phyloP scores from a whole-genome alignment of 2,329 filamentous ascomycete genomes.

The Fusarium veterinarium region DNA sequence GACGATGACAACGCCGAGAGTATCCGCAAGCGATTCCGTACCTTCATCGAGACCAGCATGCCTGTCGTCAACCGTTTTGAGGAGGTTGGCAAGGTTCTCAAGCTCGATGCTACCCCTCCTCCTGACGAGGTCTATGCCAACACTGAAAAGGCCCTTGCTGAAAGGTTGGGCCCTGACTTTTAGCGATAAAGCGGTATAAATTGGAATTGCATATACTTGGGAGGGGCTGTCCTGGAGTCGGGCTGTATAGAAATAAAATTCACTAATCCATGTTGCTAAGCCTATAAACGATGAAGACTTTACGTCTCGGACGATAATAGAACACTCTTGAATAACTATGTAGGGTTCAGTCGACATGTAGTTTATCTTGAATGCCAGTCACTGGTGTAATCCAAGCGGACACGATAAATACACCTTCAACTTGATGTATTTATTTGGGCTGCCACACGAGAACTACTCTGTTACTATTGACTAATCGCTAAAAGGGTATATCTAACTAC shows the following conservation, averaged over 20 bases:
- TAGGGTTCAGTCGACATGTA: background rate
- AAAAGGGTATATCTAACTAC: constrained; percentile 31
- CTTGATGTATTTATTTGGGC: background rate
- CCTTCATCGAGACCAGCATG: constrained; percentile 96
- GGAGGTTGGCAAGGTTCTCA: constrained; percentile 80
- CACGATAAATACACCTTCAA: background rate
- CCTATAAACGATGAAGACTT: constrained; percentile 18
- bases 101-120: constrained; percentile 76
- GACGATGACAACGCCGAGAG: constrained; percentile 94
- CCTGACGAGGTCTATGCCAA: constrained; percentile 71
- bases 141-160: constrained; percentile 62
- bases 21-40: constrained; percentile 95
- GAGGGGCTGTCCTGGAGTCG: constrained; percentile 22
- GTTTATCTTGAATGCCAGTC: background rate
- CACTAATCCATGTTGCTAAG: constrained; percentile 21
- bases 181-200: constrained; percentile 27
- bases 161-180: constrained; percentile 58
- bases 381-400: background rate
- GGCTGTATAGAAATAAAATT: constrained; percentile 20
- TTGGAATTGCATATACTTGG: constrained; percentile 23
- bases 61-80: constrained; percentile 91
- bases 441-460: background rate
- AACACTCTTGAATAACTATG: constrained; percentile 7
- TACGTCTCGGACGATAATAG: constrained; percentile 10
- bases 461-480: background rate